These are phyloP conservation scores for Lentinula sp. DNA, from an alignment of 768 basidiomycete genomes.

Conservation along the genomic window DNA sequence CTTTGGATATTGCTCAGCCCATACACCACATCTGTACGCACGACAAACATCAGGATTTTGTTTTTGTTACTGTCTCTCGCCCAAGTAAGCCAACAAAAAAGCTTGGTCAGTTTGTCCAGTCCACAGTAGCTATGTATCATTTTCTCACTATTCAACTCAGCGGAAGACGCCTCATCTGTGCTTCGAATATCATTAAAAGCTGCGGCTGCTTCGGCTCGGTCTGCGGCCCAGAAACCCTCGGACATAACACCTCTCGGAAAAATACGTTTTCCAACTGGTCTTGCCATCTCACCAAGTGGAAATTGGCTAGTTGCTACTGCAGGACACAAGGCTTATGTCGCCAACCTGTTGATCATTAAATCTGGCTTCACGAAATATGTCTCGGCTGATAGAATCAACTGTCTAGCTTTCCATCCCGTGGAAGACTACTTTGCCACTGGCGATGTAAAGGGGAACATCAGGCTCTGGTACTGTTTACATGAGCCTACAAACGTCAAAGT, in stretches of 20 bases:
- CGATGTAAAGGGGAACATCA: constrained; percentile 76
- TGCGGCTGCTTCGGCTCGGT: constrained; percentile 32
- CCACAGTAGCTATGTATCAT: neutral
- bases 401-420: constrained; percentile 80
- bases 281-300: constrained; percentile 73
- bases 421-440: constrained; percentile 97
- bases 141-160: constrained; percentile 9
- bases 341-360: constrained; percentile 45
- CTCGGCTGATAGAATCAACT: constrained; percentile 74
- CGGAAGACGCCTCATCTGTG: constrained; percentile 53
- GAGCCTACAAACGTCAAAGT: constrained; percentile 45
- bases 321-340: constrained; percentile 76
- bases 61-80: constrained; percentile 66
- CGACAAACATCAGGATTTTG: constrained; percentile 54
- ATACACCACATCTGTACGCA: constrained; percentile 72
- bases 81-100: constrained; percentile 36
- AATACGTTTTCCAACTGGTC: constrained; percentile 53
- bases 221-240: constrained; percentile 35
- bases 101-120: constrained; percentile 18
- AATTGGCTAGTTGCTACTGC: constrained; percentile 71
- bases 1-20: constrained; percentile 62
- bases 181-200: constrained; percentile 59
- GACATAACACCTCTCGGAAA: constrained; percentile 61
- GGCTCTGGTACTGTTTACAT: constrained; percentile 90
- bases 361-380: constrained; percentile 79